A percentile compares a stretch with the other conserved stretches of the same genome.
Conservation (phyloP, 768 basidiomycete species). For the Jaapia argillacea region DNA sequence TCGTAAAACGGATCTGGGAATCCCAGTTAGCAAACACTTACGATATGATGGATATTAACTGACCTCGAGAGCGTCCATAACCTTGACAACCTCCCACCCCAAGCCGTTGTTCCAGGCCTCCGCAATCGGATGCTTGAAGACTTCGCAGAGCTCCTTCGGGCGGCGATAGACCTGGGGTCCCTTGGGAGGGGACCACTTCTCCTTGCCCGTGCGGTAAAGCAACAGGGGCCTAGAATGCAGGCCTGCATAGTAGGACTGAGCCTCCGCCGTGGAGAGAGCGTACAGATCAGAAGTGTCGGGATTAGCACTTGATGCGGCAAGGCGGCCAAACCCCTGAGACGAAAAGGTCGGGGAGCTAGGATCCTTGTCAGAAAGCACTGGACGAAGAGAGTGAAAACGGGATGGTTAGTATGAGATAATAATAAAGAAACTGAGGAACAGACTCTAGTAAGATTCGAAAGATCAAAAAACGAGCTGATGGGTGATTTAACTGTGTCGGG, state of each 20-base stretch:
- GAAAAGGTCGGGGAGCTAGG: background rate
- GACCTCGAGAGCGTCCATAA: slow-evolving; percentile 18
- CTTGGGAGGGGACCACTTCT: slow-evolving; percentile 11
- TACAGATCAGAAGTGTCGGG: background rate
- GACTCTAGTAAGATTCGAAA: too few relatives aligned
- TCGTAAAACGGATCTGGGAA: slow-evolving; percentile 22
- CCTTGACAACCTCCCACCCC: slow-evolving; percentile 18
- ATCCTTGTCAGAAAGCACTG: background rate
- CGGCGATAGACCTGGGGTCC: slow-evolving; percentile 9
- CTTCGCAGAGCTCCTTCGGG: slow-evolving; percentile 20
- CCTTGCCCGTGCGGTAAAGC: slow-evolving; percentile 18
- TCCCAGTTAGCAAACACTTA: slow-evolving; percentile 19
- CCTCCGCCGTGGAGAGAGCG: slow-evolving; percentile 6
- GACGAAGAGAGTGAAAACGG: background rate
- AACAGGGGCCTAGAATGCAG: too few relatives aligned
- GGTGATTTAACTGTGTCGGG: too few relatives aligned
- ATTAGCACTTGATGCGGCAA: background rate
- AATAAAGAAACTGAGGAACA: background rate
- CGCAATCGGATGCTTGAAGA: slow-evolving; percentile 22
- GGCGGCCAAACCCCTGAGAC: background rate
- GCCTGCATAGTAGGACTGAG: slow-evolving; percentile 20
- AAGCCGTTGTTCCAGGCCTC: slow-evolving; percentile 22
- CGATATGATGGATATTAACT: slow-evolving; percentile 17
- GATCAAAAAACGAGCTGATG: too few relatives aligned
- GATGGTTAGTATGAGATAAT: background rate